Evolutionary conservation across 2,329 filamentous ascomycete genomes (phyloP).

Genomic region (Fusarium scirpi): DNA sequence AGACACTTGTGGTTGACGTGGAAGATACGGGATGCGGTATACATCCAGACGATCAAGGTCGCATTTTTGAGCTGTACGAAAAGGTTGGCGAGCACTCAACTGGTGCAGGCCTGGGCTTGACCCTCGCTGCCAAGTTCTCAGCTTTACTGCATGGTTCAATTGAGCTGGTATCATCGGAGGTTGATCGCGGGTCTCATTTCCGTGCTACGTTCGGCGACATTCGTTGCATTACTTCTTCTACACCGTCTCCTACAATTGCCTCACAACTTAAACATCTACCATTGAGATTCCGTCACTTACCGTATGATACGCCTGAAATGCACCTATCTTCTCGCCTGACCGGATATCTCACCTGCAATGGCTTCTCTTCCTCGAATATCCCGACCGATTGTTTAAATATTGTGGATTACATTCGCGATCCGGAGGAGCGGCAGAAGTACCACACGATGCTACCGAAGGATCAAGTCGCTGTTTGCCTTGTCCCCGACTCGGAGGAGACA

Average conservation of each 20-base stretch:
- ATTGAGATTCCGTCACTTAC: conserved; percentile 5
- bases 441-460: background rate
- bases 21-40: conserved; percentile 58
- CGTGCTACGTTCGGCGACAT: conserved; percentile 38
- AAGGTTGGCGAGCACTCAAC: conserved; percentile 54
- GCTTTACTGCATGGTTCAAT: conserved; percentile 54
- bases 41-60: conserved; percentile 48
- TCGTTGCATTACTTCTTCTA: background rate
- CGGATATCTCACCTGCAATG: conserved; percentile 8
- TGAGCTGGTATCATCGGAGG: conserved; percentile 52
- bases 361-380: conserved; percentile 12
- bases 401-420: conserved; percentile 22
- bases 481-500: conserved; percentile 5
- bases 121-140: conserved; percentile 57
- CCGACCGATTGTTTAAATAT: conserved; percentile 18
- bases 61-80: conserved; percentile 59
- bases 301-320: background rate
- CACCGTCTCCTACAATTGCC: background rate
- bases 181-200: conserved; percentile 56
- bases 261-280: conserved; percentile 2
- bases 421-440: conserved; percentile 5
- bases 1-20: conserved; percentile 54
- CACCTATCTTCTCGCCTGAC: conserved; percentile 14
- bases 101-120: conserved; percentile 58
- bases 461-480: conserved; percentile 33